Evolutionary conservation across 345 rosid species (phyloP).

Genomic region (Rhodamnia rubescens): DNA sequence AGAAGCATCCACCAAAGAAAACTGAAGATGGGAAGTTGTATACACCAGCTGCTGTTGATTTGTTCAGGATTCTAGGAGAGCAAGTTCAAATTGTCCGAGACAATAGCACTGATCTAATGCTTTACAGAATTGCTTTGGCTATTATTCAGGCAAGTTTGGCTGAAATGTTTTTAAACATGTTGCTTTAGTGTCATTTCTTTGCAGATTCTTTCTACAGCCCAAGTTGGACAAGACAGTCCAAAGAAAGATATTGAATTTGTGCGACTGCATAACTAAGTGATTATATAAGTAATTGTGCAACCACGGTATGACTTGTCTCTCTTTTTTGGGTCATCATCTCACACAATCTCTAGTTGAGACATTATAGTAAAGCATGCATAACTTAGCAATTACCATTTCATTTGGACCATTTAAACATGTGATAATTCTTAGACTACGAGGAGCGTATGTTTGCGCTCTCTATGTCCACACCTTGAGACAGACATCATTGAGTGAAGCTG

Average conservation of each 20-base stretch:
- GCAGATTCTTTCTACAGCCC: background rate
- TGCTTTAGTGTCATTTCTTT: background rate
- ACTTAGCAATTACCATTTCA: background rate
- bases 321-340: background rate
- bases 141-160: slow-evolving; percentile 70
- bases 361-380: background rate
- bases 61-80: slow-evolving; percentile 98
- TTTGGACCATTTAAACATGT: background rate
- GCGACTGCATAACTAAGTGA: background rate
- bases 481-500: background rate
- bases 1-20: slow-evolving; percentile 94
- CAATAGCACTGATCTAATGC: slow-evolving; percentile 93
- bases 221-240: background rate
- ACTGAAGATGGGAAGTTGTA: slow-evolving; percentile 98
- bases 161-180: background rate
- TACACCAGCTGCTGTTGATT: slow-evolving; percentile 99
- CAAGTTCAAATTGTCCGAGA: slow-evolving; percentile 98
- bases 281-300: background rate
- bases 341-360: background rate
- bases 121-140: slow-evolving; percentile 91
- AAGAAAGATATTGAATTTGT: background rate
- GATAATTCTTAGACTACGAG: background rate
- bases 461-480: background rate
- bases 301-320: background rate
- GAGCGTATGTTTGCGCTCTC: background rate